Base-by-base conservation (phyloP, 257 asterid genomes). In the Catharanthus roseus region DNA sequence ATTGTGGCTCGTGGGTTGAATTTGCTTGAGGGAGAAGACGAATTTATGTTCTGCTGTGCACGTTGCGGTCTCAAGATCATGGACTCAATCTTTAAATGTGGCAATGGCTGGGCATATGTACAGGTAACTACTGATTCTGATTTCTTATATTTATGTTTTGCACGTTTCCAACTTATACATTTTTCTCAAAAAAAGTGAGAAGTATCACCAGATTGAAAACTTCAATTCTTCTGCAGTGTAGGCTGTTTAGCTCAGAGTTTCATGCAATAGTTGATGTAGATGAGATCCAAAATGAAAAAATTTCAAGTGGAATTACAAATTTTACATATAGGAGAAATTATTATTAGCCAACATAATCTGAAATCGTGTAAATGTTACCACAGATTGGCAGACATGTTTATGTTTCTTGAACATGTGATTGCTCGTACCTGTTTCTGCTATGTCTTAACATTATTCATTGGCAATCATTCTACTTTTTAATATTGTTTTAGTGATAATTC, bases 61-160 rank as follows among this genome's bases (percentile, higher is more conserved):
- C 96, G 84, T 75, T 95, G 99, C 74, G 92, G 97, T 56, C 96
- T 95, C 36, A 85, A 76, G 70, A 85, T 89, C 72, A 89, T 95
- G 99, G 86, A 91, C 34, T 88, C 97, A 33, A 80, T 95, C 80
- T 95, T 95, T 79, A 84, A 81, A 55, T 69, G 93, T 1, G 99
- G 97, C 71, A 95, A 95, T 67, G 96, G 99, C 10, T 95, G 99
- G 99, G 99, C 99, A 56, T 95, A 91, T 81, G 97, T 95, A 73
- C 99, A 93, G 88, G 99, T 85, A 81, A 0, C 31, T 36, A 5
- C 34, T 56, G 65, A 47, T 23, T 51, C 34, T 26, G 6, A 12
- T 51, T n/a, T 58, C 23, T 29, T n/a, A 29, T 58, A 26, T 61
- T 61, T 61, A 33, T 61, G 28, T 29, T 31, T 57, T 9, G 39